Conservation (phyloP, 1,284 basidiomycete species). For the Trichosporon asahii region DNA sequence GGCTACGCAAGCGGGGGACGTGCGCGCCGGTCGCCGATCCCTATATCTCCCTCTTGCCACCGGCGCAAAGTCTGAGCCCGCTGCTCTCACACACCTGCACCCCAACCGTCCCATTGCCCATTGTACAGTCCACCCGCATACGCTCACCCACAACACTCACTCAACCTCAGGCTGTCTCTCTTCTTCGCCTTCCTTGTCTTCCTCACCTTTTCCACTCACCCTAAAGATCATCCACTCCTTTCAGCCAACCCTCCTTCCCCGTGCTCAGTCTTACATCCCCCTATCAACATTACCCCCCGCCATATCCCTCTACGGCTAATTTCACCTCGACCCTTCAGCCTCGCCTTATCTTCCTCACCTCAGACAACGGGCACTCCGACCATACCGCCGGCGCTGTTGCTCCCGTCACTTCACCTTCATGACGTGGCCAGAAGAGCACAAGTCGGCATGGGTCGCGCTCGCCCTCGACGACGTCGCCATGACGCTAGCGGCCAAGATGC, state of each 20-base stretch:
- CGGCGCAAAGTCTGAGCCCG: neutral
- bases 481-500: neutral
- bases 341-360: neutral
- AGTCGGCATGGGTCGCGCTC: neutral
- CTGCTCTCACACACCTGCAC: neutral
- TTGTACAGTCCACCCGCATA: no score
- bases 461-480: constrained; percentile 1
- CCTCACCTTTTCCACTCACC: neutral
- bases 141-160: no score
- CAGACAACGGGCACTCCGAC: neutral
- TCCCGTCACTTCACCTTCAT: neutral
- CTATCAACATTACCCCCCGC: neutral
- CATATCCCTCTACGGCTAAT: neutral
- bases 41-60: neutral
- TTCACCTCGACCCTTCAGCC: neutral
- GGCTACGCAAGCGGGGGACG: neutral
- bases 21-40: neutral
- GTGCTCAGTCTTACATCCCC: no score
- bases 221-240: neutral
- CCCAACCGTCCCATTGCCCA: no score
- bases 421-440: neutral
- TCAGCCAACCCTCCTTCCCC: no score
- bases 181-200: neutral
- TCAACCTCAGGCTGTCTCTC: no score
- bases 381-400: neutral